Percentiles rank a stretch among this genome's conserved stretches.
These are phyloP conservation scores for Chaetomidium leptoderma DNA, from an alignment of 495 filamentous ascomycete genomes.

Conservation along the genomic window DNA sequence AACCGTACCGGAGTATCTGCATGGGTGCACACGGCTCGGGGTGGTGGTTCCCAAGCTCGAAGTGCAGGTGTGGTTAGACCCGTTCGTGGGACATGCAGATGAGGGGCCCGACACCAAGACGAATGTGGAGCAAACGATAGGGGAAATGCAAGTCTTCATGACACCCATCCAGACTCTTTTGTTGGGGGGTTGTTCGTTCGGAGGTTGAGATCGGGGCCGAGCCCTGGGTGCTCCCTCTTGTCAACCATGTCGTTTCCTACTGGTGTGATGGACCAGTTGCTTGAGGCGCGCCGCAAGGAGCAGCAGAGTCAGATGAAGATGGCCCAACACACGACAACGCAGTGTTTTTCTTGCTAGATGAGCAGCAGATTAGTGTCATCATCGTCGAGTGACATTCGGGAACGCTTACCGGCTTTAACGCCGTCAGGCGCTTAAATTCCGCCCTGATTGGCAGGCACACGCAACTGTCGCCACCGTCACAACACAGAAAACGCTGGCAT, in stretches of 20 bases:
- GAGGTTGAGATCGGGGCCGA: background rate
- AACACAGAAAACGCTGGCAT: constrained; percentile 1
- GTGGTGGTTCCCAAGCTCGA: too few relatives aligned
- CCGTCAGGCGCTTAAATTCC: constrained; percentile 14
- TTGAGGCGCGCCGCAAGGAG: background rate
- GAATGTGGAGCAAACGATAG: background rate
- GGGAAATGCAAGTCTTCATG: background rate
- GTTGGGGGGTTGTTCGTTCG: too few relatives aligned
- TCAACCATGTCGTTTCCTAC: background rate
- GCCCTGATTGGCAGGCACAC: constrained; percentile 17
- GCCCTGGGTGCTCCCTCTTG: background rate
- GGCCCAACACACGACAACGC: background rate
- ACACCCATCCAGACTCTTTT: background rate
- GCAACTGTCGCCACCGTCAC: constrained; percentile 14
- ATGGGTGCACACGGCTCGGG: background rate
- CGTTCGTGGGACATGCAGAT: background rate
- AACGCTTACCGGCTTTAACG: constrained; percentile 4
- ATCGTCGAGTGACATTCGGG: background rate
- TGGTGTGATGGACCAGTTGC: background rate
- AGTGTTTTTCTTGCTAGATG: background rate
- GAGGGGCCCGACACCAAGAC: background rate
- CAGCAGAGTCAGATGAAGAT: background rate
- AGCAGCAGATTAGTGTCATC: background rate
- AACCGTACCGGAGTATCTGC: background rate
- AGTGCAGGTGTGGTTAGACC: background rate